These are phyloP conservation scores for Candida golubevii DNA, from an alignment of 805 yeast species.

Conservation along the genomic window DNA sequence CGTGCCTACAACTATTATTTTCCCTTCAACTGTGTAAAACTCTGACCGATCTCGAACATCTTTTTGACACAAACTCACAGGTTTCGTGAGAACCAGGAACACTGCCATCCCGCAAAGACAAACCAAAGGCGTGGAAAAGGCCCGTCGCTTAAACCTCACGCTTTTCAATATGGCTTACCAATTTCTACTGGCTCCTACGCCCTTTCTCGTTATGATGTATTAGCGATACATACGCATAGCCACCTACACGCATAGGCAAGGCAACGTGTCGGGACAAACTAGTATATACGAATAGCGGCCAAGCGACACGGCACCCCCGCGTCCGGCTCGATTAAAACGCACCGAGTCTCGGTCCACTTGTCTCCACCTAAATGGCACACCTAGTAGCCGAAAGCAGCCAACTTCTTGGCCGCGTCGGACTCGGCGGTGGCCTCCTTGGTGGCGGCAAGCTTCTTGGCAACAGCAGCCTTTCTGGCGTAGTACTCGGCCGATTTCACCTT, in stretches of 20 bases:
- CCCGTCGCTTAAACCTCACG: no score
- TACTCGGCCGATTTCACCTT: conserved; percentile 98
- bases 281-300: not conserved
- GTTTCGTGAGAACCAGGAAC: no score
- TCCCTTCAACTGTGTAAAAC: no score
- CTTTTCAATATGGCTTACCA: no score
- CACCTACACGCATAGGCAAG: not conserved
- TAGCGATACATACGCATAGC: conserved; percentile 13
- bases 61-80: no score
- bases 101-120: no score
- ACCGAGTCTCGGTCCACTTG: not conserved
- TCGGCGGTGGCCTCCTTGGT: conserved; percentile 86
- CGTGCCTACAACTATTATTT: no score
- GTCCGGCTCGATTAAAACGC: not conserved
- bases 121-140: no score
- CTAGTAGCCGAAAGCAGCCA: conserved; percentile 98
- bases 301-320: not conserved
- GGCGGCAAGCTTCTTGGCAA: conserved; percentile 83
- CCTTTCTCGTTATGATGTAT: conserved; percentile 12
- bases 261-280: no score
- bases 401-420: conserved; percentile 86
- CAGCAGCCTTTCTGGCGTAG: conserved; percentile 98
- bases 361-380: conserved; percentile 13
- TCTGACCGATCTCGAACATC: no score
- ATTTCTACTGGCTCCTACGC: not conserved